Conservation (phyloP, 2,329 filamentous ascomycete genomes). For the Fusarium anthophilum region DNA sequence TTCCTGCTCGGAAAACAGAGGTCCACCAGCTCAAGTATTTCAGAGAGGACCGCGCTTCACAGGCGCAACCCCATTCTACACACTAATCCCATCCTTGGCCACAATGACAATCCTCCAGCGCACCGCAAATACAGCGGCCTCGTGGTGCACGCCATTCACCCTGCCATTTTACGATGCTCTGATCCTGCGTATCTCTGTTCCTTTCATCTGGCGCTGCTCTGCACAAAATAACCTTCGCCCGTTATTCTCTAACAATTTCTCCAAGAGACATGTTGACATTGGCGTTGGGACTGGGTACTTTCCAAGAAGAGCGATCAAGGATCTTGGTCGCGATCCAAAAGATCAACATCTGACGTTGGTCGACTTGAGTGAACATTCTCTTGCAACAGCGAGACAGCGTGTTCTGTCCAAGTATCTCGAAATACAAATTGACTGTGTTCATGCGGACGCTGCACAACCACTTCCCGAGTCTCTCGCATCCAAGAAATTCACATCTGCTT, state of each 20-base stretch:
- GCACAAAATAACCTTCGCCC: not conserved
- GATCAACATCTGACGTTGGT: conserved; percentile 6
- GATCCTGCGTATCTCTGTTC: not conserved
- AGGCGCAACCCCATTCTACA: not conserved
- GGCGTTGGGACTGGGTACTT: conserved; percentile 20
- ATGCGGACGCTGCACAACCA: not conserved
- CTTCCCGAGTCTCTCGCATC: not conserved
- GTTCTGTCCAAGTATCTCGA: not conserved
- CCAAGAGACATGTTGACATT: conserved; percentile 7
- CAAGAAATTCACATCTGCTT: conserved; percentile 1
- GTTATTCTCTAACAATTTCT: conserved; percentile 2
- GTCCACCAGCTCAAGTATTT: not conserved
- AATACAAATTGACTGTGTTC: not conserved
- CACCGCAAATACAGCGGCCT: not conserved
- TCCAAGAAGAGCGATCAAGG: not conserved
- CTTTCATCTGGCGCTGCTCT: not conserved
- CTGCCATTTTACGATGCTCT: not conserved
- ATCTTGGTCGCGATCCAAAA: not conserved
- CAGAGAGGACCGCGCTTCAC: not conserved
- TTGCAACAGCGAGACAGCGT: not conserved
- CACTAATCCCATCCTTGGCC: fast-evolving
- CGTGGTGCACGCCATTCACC: not conserved
- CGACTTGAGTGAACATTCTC: conserved; percentile 9
- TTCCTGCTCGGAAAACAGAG: too few species aligned
- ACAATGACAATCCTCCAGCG: not conserved